Evolutionary conservation across 495 filamentous ascomycete genomes (phyloP).

Genomic region (Polyplosphaeria fusca): DNA sequence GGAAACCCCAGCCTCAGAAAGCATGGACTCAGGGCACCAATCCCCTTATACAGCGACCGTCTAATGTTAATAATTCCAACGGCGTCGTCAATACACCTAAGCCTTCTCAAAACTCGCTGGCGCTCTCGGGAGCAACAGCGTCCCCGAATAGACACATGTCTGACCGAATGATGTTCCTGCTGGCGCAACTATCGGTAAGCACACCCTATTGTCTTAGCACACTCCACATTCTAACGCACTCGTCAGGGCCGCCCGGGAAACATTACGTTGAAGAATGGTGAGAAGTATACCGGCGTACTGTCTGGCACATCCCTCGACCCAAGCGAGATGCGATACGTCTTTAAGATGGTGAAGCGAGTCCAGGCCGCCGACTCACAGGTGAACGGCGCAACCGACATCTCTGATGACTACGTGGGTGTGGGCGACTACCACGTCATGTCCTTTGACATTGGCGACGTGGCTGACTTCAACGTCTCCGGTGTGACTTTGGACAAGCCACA

Average conservation of each 20-base stretch:
- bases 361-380: conserved; percentile 51
- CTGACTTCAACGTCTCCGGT: conserved; percentile 61
- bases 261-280: conserved; percentile 66
- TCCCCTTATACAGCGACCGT: conserved; percentile 59
- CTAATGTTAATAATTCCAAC: conserved; percentile 52
- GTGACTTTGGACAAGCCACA: conserved; percentile 50
- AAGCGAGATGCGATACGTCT: conserved; percentile 59
- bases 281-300: conserved; percentile 71
- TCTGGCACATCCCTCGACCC: conserved; percentile 57
- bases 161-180: conserved; percentile 61
- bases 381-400: conserved; percentile 55
- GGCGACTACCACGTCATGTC: conserved; percentile 68
- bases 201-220: background rate
- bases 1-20: conserved; percentile 48
- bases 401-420: conserved; percentile 56
- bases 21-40: conserved; percentile 64
- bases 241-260: conserved; percentile 64
- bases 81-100: conserved; percentile 47
- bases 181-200: conserved; percentile 64
- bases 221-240: background rate
- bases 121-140: conserved; percentile 49
- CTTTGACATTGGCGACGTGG: conserved; percentile 75
- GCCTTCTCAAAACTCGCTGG: conserved; percentile 31
- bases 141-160: conserved; percentile 62
- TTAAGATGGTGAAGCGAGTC: conserved; percentile 80